Conservation (phyloP, 2,329 filamentous ascomycete genomes). For the Colletotrichum somersetense region DNA sequence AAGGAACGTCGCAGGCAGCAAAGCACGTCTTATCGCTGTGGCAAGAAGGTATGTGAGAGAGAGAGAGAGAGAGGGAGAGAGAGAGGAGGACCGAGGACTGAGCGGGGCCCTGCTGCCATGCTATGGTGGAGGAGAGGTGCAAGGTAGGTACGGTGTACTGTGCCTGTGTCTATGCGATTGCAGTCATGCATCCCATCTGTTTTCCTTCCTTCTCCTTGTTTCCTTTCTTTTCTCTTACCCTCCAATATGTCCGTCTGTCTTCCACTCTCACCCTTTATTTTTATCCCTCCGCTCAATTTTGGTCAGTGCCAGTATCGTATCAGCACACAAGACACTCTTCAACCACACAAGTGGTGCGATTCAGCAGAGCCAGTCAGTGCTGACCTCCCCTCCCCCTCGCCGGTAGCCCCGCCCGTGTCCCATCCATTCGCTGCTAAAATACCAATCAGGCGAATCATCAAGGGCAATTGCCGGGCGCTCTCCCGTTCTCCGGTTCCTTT, state of each 20-base stretch:
- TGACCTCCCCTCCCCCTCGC: slow-evolving; percentile 13
- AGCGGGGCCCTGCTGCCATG: background rate
- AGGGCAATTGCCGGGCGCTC: slow-evolving; percentile 23
- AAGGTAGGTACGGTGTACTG: background rate
- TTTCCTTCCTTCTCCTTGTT: background rate
- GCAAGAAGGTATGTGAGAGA: background rate
- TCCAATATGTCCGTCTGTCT: background rate
- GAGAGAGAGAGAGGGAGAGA: background rate
- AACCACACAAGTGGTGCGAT: background rate
- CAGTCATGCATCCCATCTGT: background rate
- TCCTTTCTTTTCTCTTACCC: background rate
- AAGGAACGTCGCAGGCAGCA: background rate
- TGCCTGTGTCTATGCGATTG: background rate
- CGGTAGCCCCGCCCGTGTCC: background rate
- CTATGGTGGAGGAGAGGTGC: no score
- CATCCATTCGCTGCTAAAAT: slow-evolving; percentile 4
- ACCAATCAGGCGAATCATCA: background rate
- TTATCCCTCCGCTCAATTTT: background rate
- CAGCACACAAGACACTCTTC: slow-evolving; percentile 9
- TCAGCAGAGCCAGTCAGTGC: slow-evolving; percentile 15
- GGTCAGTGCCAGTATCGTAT: background rate
- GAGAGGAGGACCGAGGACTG: background rate
- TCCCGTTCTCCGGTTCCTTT: slow-evolving; percentile 25
- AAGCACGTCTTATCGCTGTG: background rate
- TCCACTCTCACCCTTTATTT: background rate